phyloP scores from a whole-genome alignment of 2,329 filamentous ascomycete genomes.

The Ophiocordyceps camponoti-rufipedis region DNA sequence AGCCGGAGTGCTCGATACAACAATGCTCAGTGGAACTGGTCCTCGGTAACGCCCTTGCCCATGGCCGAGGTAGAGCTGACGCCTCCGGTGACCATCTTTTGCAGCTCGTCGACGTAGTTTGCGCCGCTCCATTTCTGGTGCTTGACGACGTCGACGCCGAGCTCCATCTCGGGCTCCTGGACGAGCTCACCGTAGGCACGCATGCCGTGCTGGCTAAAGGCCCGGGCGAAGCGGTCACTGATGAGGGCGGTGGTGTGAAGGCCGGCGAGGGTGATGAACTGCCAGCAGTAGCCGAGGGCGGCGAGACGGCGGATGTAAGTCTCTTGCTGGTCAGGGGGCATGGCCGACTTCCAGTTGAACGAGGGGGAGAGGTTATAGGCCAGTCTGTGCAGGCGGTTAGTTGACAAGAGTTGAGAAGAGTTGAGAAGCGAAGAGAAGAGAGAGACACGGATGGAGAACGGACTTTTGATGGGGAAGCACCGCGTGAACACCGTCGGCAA shows the following conservation, averaged over 20 bases:
- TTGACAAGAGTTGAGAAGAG: not conserved
- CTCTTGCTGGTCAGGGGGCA: conserved; percentile 81
- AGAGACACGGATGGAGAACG: conserved; percentile 14
- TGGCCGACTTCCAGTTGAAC: conserved; percentile 99
- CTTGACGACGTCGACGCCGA: conserved; percentile 82
- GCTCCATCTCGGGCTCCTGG: conserved; percentile 92
- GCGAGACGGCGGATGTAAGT: conserved; percentile 91
- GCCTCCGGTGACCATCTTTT: conserved; percentile 94
- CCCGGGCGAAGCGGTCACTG: conserved; percentile 70
- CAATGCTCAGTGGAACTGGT: conserved; percentile 49
- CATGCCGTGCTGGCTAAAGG: conserved; percentile 73
- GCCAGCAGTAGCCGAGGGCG: conserved; percentile 90
- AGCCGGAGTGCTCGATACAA: no score
- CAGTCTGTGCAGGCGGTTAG: conserved; percentile 34
- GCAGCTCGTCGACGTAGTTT: conserved; percentile 80
- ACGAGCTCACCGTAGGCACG: conserved; percentile 92
- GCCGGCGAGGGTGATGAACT: conserved; percentile 98
- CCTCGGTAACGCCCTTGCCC: conserved; percentile 95
- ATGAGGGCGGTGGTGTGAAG: conserved; percentile 92
- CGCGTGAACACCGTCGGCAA: conserved; percentile 82
- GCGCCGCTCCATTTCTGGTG: conserved; percentile 99
- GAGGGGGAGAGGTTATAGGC: conserved; percentile 96
- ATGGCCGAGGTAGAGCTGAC: conserved; percentile 86
- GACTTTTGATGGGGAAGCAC: conserved; percentile 95
- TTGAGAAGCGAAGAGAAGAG: not conserved